Percentiles rank a stretch among this genome's conserved stretches.
Evolutionary conservation across 306 rosid genomes (phyloP).

Genomic region (Cajanus cajan): DNA sequence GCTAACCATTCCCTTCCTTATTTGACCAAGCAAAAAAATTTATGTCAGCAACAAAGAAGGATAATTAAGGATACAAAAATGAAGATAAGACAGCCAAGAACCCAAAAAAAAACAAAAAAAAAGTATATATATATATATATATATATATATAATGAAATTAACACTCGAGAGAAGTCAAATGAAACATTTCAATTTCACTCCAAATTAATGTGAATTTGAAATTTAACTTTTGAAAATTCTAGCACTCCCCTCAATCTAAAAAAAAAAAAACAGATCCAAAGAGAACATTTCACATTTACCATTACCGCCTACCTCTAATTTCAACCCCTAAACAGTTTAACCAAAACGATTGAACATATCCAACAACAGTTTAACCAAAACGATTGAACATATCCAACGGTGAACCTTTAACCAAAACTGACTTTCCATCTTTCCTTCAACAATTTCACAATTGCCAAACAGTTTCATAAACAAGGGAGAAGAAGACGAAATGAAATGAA

Average conservation of each 20-base stretch:
- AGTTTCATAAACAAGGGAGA: too few relatives aligned
- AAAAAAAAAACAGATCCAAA: neutral
- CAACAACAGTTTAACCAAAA: too few relatives aligned
- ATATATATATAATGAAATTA: neutral
- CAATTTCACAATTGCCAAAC: neutral
- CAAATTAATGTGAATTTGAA: neutral
- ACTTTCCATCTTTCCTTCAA: slow-evolving; percentile 12
- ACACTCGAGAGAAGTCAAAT: neutral
- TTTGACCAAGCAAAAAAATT: neutral
- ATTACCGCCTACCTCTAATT: neutral
- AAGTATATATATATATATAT: too few relatives aligned
- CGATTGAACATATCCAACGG: neutral
- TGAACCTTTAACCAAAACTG: neutral
- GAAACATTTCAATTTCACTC: neutral
- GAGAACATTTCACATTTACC: neutral
- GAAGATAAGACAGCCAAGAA: neutral
- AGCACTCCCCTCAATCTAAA: neutral
- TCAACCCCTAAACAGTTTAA: too few relatives aligned
- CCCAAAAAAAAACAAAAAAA: neutral
- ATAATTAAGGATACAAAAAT: neutral
- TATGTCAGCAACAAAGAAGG: neutral
- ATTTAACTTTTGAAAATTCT: neutral
- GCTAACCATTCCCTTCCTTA: neutral
- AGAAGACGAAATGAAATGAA: neutral
- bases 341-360: neutral